Base-by-base conservation (phyloP, 805 yeast genomes). In the Candida lessepsii region DNA sequence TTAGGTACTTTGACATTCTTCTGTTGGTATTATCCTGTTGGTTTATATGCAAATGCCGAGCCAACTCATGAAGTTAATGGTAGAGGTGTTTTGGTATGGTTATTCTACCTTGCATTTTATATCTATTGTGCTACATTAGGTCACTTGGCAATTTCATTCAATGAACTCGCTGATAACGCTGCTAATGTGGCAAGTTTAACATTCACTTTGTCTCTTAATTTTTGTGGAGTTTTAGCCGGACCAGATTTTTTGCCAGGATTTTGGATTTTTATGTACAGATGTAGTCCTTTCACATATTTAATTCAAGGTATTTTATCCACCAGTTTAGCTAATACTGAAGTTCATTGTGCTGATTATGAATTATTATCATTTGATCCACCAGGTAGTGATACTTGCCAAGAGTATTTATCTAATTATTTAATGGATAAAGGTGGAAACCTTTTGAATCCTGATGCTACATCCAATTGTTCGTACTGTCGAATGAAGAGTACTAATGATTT, bases 241-340 rank as follows among this genome's bases (percentile, higher is more conserved):
- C 61, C 50, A 4, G 51, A 47, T 56, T 76, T 72, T 47, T 66
- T 53, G 53, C 65, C 59, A 14, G 52, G 53, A 36, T 69, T 54
- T 61, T 78, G 91, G 90, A 67, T 74, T 29, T 84, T 83, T 71
- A 80, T 85, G 87, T 85, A 83, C 70, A 71, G 89, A 56, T 74
- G 70, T n/a, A 71, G 75, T 80, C 47, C 93, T 10, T 65, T 83
- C 47, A 80, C 88, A 1, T 85, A 83, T 53, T 71, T 82, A 63
- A 64, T 84, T 39, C 56, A 82, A 75, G 81, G 78, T 30, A 58
- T 78, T 50, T 57, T 61, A 36, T 35, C 60, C 3, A 49, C 58
- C 29, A 59, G 60, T 9, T 53, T 61, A 28, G 58, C 63, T 6
- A 51, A 58, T 42, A 48, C 58, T 9, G 21, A 67, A 46, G 72